Conservation (phyloP, 2,329 filamentous ascomycete species). For the Lecanicillium sp. region DNA sequence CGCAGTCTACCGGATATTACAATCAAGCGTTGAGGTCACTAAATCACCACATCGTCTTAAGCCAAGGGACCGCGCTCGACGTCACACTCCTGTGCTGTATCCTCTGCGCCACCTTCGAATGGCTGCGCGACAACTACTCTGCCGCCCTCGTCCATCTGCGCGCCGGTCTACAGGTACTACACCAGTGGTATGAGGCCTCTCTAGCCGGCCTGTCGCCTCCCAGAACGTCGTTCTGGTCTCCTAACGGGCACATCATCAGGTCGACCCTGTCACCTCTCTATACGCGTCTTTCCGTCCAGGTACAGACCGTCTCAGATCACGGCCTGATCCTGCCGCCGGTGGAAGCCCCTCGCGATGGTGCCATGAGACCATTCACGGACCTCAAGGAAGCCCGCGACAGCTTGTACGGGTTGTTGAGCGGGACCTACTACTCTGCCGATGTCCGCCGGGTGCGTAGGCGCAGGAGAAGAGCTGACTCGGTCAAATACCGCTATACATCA, state of each 20-base stretch:
- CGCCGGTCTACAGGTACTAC: slow-evolving; percentile 3
- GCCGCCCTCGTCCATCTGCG: slow-evolving; percentile 4
- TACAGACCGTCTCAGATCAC: too few species aligned
- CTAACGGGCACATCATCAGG: slow-evolving; percentile 3
- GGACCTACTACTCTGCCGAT: too few species aligned
- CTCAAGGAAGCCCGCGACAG: too few species aligned
- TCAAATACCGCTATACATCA: too few species aligned
- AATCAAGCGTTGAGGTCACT: not conserved
- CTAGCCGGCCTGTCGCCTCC: not conserved
- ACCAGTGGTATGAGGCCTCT: slow-evolving; percentile 9
- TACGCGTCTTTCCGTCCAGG: too few species aligned
- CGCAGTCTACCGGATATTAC: not conserved
- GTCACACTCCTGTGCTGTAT: slow-evolving; percentile 9
- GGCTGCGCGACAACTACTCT: slow-evolving; percentile 2
- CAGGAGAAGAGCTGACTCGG: too few species aligned
- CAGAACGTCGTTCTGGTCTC: slow-evolving; percentile 3
- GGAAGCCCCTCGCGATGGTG: too few species aligned
- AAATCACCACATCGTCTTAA: slow-evolving; percentile 3
- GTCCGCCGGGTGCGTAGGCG: too few species aligned
- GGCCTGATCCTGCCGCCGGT: too few species aligned
- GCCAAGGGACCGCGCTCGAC: not conserved
- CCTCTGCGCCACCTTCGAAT: slow-evolving; percentile 7
- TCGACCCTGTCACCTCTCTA: too few species aligned
- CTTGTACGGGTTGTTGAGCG: too few species aligned
- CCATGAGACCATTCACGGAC: too few species aligned